phyloP scores from a whole-genome alignment of 2,329 filamentous ascomycete species.

The Pyricularia sp. region DNA sequence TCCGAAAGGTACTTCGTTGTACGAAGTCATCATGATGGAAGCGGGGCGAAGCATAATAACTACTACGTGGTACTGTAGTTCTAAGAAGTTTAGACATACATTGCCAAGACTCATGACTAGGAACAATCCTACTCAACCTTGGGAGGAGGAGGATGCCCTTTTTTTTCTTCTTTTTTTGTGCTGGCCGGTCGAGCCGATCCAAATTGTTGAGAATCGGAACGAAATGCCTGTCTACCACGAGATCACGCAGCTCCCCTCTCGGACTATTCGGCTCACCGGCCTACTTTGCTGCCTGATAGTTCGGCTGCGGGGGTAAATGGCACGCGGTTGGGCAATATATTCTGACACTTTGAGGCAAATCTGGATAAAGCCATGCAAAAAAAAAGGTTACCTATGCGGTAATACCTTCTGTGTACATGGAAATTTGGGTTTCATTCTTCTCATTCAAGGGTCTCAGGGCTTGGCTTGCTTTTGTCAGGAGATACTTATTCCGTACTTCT shows the following conservation, averaged over 20 bases:
- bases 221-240: neutral
- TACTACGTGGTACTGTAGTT: neutral
- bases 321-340: neutral
- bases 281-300: neutral
- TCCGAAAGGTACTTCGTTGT: neutral
- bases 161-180: neutral
- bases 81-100: neutral
- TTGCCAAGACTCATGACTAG: neutral
- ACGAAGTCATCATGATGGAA: neutral
- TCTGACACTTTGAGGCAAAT: neutral
- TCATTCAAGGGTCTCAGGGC: neutral
- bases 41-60: neutral
- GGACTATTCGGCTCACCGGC: neutral
- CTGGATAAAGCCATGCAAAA: neutral
- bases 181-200: neutral
- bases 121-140: neutral
- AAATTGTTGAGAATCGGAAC: neutral
- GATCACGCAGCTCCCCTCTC: neutral
- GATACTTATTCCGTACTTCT: neutral
- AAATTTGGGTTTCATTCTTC: neutral
- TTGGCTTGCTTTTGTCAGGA: no score
- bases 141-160: no score
- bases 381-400: neutral
- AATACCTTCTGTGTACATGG: neutral
- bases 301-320: neutral